Percentiles rank a stretch among this genome's conserved stretches.
phyloP scores from a whole-genome alignment of 2,329 filamentous ascomycete species.

The Trichophyton simii region DNA sequence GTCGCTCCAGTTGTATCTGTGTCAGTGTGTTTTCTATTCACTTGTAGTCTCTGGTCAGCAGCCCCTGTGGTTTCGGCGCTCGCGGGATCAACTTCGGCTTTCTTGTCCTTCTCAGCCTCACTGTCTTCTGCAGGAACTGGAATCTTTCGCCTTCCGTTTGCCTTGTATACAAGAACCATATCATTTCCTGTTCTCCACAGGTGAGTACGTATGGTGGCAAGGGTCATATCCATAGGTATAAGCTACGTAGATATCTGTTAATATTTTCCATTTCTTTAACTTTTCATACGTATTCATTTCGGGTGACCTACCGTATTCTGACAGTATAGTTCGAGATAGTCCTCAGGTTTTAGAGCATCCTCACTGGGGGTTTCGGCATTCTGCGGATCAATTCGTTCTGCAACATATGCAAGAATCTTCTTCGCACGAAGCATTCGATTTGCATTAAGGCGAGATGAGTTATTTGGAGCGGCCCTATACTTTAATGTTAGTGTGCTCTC shows the following conservation, averaged over 20 bases:
- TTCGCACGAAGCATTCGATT: slow-evolving; percentile 93
- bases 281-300: background rate
- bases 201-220: slow-evolving; percentile 84
- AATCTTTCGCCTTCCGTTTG: slow-evolving; percentile 63
- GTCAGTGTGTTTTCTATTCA: background rate
- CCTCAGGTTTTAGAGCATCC: slow-evolving; percentile 61
- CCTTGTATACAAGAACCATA: slow-evolving; percentile 78
- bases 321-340: slow-evolving; percentile 91
- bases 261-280: background rate
- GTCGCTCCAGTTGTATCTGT: background rate
- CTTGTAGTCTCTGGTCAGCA: background rate
- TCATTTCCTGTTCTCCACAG: slow-evolving; percentile 94
- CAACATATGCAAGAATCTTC: slow-evolving; percentile 86
- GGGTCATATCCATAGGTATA: slow-evolving; percentile 69
- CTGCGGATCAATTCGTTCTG: slow-evolving; percentile 71
- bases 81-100: background rate
- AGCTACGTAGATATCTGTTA: slow-evolving; percentile 17
- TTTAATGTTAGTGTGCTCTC: background rate
- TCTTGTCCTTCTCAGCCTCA: background rate
- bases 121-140: slow-evolving; percentile 13
- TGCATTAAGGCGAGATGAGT: slow-evolving; percentile 83
- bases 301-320: slow-evolving; percentile 66
- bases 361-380: slow-evolving; percentile 44
- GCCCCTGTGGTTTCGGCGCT: background rate
- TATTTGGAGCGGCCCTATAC: slow-evolving; percentile 20